phyloP scores from a whole-genome alignment of 805 yeast genomes.

The Hagleromyces aurorensis region DNA sequence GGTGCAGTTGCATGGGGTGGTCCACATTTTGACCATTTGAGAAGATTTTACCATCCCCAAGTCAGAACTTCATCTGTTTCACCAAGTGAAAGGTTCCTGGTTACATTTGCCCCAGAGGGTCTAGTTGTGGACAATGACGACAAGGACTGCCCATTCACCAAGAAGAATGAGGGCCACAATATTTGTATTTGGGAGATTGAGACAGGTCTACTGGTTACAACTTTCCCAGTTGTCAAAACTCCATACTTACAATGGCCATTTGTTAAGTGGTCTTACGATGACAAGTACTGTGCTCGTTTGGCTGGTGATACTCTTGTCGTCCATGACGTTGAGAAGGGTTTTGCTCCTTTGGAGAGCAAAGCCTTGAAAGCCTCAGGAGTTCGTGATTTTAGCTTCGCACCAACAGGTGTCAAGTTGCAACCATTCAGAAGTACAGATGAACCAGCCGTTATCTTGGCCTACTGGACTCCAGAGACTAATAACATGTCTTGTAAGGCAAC shows the following conservation, averaged over 20 bases:
- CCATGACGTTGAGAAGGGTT: constrained; percentile 67
- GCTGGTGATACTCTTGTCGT: constrained; percentile 89
- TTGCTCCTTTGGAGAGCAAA: constrained; percentile 81
- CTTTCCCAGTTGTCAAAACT: constrained; percentile 76
- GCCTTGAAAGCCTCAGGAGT: constrained; percentile 75
- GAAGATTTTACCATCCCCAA: constrained; percentile 79
- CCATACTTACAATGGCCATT: constrained; percentile 88
- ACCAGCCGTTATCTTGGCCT: constrained; percentile 65
- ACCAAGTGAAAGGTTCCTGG: constrained; percentile 83
- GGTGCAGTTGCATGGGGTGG: constrained; percentile 98
- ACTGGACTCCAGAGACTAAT: constrained; percentile 92
- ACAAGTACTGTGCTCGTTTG: constrained; percentile 88
- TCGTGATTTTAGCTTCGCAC: constrained; percentile 91
- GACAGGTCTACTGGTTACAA: constrained; percentile 75
- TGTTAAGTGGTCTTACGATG: constrained; percentile 91
- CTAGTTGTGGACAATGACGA: constrained; percentile 57
- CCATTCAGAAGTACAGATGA: constrained; percentile 45
- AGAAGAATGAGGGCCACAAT: constrained; percentile 86
- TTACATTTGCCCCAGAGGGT: constrained; percentile 84
- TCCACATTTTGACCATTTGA: constrained; percentile 58
- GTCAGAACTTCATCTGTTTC: constrained; percentile 87
- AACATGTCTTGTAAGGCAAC: constrained; percentile 95
- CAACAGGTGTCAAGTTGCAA: constrained; percentile 68
- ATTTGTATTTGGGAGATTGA: constrained; percentile 87
- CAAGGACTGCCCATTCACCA: constrained; percentile 70